Evolutionary conservation across 73 alveolate species (phyloP).

Genomic region (Loxodes magnus): DNA sequence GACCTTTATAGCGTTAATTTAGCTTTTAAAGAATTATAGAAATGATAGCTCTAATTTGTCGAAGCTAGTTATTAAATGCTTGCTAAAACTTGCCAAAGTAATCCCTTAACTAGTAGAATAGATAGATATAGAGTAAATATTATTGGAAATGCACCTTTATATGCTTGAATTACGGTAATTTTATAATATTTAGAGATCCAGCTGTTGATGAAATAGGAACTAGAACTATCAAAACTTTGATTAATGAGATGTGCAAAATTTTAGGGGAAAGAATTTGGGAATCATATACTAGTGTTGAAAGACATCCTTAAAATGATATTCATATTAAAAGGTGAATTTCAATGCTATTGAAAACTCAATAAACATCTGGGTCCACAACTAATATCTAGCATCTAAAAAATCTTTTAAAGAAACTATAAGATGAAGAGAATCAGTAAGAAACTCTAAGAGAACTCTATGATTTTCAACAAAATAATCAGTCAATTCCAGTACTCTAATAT

Average conservation of each 20-base stretch:
- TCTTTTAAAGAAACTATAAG: too few species aligned
- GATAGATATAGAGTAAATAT: conserved; percentile 29
- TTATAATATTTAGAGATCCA: conserved; percentile 7
- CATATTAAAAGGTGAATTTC: conserved; percentile 47
- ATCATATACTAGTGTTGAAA: conserved; percentile 24
- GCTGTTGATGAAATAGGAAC: conserved; percentile 45
- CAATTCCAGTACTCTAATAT: too few species aligned
- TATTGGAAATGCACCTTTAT: conserved; percentile 48
- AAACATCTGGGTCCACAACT: too few species aligned
- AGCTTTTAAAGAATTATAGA: conserved; percentile 37
- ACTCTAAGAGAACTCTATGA: too few species aligned
- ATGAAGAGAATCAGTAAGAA: too few species aligned
- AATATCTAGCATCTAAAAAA: too few species aligned
- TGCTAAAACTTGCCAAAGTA: conserved; percentile 30
- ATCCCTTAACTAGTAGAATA: conserved; percentile 30
- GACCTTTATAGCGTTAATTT: conserved; percentile 24
- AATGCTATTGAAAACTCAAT: too few species aligned
- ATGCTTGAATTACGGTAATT: conserved; percentile 17
- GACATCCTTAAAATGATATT: conserved; percentile 32
- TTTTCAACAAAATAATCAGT: too few species aligned
- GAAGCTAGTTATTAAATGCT: conserved; percentile 43
- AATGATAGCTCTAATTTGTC: conserved; percentile 30
- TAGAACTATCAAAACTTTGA: conserved; percentile 46
- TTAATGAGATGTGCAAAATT: conserved; percentile 49
- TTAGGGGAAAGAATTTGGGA: conserved; percentile 38